A percentile compares a stretch with the other conserved stretches of the same genome.
These are phyloP conservation scores for Myriangium duriaei DNA, from an alignment of 2,329 filamentous ascomycete genomes.

Conservation along the genomic window DNA sequence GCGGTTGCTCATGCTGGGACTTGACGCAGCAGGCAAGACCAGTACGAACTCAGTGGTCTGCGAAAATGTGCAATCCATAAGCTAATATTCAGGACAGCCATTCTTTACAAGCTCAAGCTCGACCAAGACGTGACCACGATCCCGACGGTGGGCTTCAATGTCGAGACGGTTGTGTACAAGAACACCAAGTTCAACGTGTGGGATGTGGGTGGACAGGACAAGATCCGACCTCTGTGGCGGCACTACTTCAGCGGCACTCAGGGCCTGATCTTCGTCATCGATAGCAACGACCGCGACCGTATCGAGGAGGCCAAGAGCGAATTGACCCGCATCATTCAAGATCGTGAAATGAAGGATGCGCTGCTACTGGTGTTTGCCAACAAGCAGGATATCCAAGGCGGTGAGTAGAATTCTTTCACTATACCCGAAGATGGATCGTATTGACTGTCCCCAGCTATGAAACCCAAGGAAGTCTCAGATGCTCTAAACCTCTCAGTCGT, in stretches of 20 bases:
- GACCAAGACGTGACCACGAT: slow-evolving; percentile 99
- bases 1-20: slow-evolving; percentile 92
- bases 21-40: slow-evolving; percentile 96
- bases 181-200: slow-evolving; percentile 99
- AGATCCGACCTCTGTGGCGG: slow-evolving; percentile 96
- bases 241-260: slow-evolving; percentile 95
- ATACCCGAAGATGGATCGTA: not conserved
- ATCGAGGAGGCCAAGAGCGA: slow-evolving; percentile 94
- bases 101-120: slow-evolving; percentile 99
- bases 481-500: slow-evolving; percentile 36
- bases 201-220: slow-evolving; percentile 98
- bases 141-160: slow-evolving; percentile 98
- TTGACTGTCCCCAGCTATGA: slow-evolving; percentile 27
- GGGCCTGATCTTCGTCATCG: slow-evolving; percentile 99
- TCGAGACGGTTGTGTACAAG: slow-evolving; percentile 97
- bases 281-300: slow-evolving; percentile 97
- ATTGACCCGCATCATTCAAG: slow-evolving; percentile 95
- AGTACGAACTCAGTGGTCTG: slow-evolving; percentile 34
- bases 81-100: too few relatives aligned
- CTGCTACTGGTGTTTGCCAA: slow-evolving; percentile 97
- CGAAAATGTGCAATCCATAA: too few relatives aligned
- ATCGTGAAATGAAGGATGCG: slow-evolving; percentile 95
- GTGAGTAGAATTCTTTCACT: slow-evolving; percentile 51
- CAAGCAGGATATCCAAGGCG: slow-evolving; percentile 88
- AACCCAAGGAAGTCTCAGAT: slow-evolving; percentile 38